These are phyloP conservation scores for Mycena sanguinolenta DNA, from an alignment of 768 basidiomycete genomes.

Conservation along the genomic window DNA sequence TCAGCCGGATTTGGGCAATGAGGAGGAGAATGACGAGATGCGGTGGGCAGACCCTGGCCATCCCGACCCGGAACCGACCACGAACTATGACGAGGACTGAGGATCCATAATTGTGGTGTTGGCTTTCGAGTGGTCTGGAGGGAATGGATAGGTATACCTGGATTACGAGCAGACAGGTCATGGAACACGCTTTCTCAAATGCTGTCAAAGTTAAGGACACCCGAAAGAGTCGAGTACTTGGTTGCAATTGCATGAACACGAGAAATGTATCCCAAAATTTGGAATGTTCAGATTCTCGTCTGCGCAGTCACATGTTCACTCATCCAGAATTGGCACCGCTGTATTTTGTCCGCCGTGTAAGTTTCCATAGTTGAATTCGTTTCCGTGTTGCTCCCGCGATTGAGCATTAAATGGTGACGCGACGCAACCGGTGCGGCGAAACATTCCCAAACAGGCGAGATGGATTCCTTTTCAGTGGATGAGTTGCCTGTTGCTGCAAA, in stretches of 20 bases:
- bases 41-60: too few relatives aligned
- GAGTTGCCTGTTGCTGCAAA: conserved; percentile 51
- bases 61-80: too few relatives aligned
- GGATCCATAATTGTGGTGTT: too few relatives aligned
- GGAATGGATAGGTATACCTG: too few relatives aligned
- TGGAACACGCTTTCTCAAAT: too few relatives aligned
- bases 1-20: not conserved
- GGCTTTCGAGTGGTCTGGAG: too few relatives aligned
- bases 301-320: conserved; percentile 49
- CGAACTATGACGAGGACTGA: too few relatives aligned
- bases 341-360: conserved; percentile 46
- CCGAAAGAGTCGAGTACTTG: too few relatives aligned
- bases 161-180: too few relatives aligned
- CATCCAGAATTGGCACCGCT: conserved; percentile 59
- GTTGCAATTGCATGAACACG: too few relatives aligned
- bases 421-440: conserved; percentile 35
- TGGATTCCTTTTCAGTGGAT: conserved; percentile 36
- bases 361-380: conserved; percentile 48
- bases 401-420: conserved; percentile 43
- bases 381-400: conserved; percentile 40
- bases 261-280: too few relatives aligned
- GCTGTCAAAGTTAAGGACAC: too few relatives aligned
- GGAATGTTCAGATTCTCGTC: conserved; percentile 38
- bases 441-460: conserved; percentile 44
- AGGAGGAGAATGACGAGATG: not conserved